These are phyloP conservation scores for Ogataea kodamae DNA, from an alignment of 805 yeast species.

Conservation along the genomic window DNA sequence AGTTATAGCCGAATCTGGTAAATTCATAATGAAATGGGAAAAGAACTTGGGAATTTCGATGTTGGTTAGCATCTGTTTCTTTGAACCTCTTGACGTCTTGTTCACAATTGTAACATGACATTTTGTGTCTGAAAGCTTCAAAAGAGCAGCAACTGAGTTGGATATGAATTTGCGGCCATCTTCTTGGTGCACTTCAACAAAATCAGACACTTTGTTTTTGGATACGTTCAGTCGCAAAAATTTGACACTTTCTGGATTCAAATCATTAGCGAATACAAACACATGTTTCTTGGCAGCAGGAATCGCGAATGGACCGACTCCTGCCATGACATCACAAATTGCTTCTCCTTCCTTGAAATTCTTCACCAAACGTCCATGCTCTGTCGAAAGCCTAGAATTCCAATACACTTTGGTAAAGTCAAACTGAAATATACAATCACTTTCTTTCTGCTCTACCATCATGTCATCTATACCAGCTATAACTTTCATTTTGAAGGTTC, in stretches of 20 bases:
- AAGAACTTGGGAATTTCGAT: conserved; percentile 50
- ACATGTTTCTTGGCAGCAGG: conserved; percentile 89
- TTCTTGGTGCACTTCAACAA: conserved; percentile 61
- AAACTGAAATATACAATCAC: conserved; percentile 79
- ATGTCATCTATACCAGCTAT: conserved; percentile 81
- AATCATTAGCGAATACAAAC: conserved; percentile 84
- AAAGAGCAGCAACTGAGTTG: conserved; percentile 50
- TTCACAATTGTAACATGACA: conserved; percentile 36
- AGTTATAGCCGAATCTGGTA: conserved; percentile 88
- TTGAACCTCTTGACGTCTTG: conserved; percentile 26
- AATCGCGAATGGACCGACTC: conserved; percentile 96
- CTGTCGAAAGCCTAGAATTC: conserved; percentile 94
- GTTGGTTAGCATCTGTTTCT: conserved; percentile 16
- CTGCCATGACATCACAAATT: conserved; percentile 95
- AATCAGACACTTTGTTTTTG: conserved; percentile 56
- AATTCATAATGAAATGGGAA: conserved; percentile 86
- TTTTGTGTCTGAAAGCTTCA: conserved; percentile 42
- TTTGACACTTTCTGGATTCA: conserved; percentile 82
- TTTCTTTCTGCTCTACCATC: conserved; percentile 80
- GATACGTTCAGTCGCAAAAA: conserved; percentile 63
- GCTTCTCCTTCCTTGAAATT: conserved; percentile 62
- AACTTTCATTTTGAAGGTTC: conserved; percentile 92
- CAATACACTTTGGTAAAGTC: conserved; percentile 95
- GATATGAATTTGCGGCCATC: conserved; percentile 85
- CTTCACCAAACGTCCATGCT: conserved; percentile 77